A percentile compares a stretch with the other conserved stretches of the same genome.
Evolutionary conservation across 2,329 filamentous ascomycete genomes (phyloP).

Genomic region (Epichloe baconii): DNA sequence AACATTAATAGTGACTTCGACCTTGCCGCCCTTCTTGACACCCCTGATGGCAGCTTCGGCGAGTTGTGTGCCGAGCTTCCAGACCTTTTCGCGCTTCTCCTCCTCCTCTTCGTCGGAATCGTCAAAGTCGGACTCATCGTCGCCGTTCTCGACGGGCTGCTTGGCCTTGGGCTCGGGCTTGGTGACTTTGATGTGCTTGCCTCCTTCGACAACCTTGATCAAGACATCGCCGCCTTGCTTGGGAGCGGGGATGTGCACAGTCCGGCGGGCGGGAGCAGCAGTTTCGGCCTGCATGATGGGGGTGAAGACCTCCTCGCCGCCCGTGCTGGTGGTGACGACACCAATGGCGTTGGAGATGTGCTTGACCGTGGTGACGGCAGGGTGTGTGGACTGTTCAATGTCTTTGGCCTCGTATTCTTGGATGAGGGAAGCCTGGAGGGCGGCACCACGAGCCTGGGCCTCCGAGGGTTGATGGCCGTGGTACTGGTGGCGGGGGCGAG

Average conservation of each 20-base stretch:
- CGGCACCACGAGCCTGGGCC: constrained; percentile 75
- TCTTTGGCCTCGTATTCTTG: constrained; percentile 88
- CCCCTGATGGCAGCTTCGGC: constrained; percentile 76
- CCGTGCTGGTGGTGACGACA: constrained; percentile 52
- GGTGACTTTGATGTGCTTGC: constrained; percentile 83
- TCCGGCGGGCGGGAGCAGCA: constrained; percentile 76
- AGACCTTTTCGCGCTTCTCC: constrained; percentile 79
- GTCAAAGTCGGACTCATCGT: constrained; percentile 44
- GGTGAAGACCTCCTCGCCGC: constrained; percentile 58
- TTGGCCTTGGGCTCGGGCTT: constrained; percentile 72
- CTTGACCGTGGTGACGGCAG: constrained; percentile 85
- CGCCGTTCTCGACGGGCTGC: constrained; percentile 50
- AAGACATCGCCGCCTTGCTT: constrained; percentile 78
- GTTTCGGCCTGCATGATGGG: constrained; percentile 78
- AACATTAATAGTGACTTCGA: constrained; percentile 89
- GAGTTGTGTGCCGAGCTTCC: constrained; percentile 73
- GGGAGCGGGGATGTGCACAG: constrained; percentile 62
- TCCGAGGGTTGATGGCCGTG: constrained; percentile 82
- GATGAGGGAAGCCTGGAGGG: constrained; percentile 88
- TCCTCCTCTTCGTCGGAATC: constrained; percentile 64
- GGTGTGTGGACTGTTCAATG: constrained; percentile 91
- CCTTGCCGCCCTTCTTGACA: constrained; percentile 77
- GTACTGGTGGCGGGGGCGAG: constrained; percentile 70
- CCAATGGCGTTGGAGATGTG: constrained; percentile 84
- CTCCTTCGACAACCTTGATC: constrained; percentile 77